Evolutionary conservation across 2,329 filamentous ascomycete species (phyloP).

Genomic region (Fusarium fracticaudum): DNA sequence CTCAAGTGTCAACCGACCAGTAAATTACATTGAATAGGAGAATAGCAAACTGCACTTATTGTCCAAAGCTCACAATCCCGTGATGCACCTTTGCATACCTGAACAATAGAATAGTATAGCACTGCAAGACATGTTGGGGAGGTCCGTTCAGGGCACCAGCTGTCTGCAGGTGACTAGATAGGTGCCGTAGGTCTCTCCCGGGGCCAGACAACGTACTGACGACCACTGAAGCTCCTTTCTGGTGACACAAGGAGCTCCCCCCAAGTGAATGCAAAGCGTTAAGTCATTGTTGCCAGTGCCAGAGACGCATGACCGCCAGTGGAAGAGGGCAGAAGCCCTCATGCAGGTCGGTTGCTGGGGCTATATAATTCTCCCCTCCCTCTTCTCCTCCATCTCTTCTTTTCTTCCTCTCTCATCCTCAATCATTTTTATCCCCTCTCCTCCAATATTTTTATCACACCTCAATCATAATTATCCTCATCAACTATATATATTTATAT

Average conservation of each 20-base stretch:
- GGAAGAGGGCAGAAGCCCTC: not conserved
- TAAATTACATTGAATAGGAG: not conserved
- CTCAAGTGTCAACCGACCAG: not conserved
- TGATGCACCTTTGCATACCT: rapidly evolving
- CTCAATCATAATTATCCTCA: not conserved
- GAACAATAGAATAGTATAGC: rapidly evolving
- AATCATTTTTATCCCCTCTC: not conserved
- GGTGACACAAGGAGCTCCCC: not conserved
- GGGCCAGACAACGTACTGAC: not conserved
- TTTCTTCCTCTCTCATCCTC: not conserved
- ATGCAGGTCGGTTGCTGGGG: not conserved
- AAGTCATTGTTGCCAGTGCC: not conserved
- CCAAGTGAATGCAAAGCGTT: too few species aligned
- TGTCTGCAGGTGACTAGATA: not conserved
- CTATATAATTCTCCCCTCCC: not conserved
- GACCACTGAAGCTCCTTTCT: not conserved
- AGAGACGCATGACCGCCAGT: too few species aligned
- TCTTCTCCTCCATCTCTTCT: not conserved
- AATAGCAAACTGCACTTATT: not conserved
- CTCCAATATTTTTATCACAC: not conserved
- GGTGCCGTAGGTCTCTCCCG: not conserved
- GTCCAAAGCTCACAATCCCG: not conserved
- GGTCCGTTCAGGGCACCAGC: not conserved
- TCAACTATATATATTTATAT: not conserved
- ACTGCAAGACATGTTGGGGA: rapidly evolving